These are phyloP conservation scores for Pelargonium cotyledonis DNA, from an alignment of 441 rosid genomes.

Conservation along the genomic window DNA sequence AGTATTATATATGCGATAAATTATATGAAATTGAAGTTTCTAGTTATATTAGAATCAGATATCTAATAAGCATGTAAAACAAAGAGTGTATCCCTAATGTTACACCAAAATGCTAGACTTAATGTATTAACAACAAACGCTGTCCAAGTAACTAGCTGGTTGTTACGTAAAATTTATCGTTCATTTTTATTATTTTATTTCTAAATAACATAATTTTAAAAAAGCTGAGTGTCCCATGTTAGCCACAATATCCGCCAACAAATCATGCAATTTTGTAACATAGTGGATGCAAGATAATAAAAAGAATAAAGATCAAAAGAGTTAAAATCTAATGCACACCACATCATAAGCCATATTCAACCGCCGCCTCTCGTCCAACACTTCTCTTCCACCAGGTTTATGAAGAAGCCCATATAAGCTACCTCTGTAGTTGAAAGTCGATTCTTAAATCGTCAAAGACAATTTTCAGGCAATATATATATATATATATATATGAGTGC, in stretches of 20 bases:
- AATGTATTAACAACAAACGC: too few species aligned
- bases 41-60: too few species aligned
- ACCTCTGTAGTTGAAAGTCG: constrained; percentile 56
- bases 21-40: too few species aligned
- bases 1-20: too few species aligned
- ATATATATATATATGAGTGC: neutral
- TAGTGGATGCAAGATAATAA: neutral
- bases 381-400: constrained; percentile 75
- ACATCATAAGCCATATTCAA: constrained; percentile 97
- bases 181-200: too few species aligned
- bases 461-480: neutral
- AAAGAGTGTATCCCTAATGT: too few species aligned
- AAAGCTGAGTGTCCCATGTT: too few species aligned
- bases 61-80: too few species aligned
- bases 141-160: too few species aligned
- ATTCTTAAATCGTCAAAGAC: constrained; percentile 21
- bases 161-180: too few species aligned
- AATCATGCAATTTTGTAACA: neutral
- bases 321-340: constrained; percentile 40
- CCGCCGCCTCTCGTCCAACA: constrained; percentile 82
- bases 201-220: too few species aligned
- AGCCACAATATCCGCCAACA: neutral
- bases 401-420: constrained; percentile 92
- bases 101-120: too few species aligned
- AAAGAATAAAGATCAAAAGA: neutral